Base-by-base conservation (phyloP, 176 grass and related monocot species). In the Oryza coarctata region DNA sequence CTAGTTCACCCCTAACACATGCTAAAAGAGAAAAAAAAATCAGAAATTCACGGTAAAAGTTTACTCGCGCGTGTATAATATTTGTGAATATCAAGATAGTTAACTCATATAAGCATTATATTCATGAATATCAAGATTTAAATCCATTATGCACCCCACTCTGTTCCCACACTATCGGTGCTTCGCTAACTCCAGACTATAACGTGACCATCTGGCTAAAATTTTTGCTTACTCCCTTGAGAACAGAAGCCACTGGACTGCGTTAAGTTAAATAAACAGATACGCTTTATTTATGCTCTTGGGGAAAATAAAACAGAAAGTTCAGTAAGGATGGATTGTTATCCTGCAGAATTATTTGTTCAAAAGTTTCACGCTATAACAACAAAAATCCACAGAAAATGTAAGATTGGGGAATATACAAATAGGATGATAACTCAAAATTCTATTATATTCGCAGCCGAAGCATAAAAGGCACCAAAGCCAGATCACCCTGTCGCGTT, bases 401-500 rank as follows among this genome's bases (percentile, higher is more conserved):
- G 33, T 15, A 49, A 63, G 40, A 39, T 58, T 40, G 9, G 7
- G 47, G 65, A 72, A 89, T 82, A 67, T 89, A 89, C 78, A 89
- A 89, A 13, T 1, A 20, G 17, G 31, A 25, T 55, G 18, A 13
- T n/a, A 55, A 11, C 36, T 80, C 49, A 33, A 71, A 85, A 82
- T 26, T 85, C 63, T 81, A 38, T 43, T 9, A 11, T 35, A 52
- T 62, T 84, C 6, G 38, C 31, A 52, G 40, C 23, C 12, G 9
- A 35, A 45, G 63, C 49, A 74, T 62, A 15, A 43, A n/a, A 79
- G 31, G 68, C 39, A 20, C 62, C n/a, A 27, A 71, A 15, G 69
- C 63, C 31, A 80, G 63, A 38, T 35, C 52, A 81, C 14, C 3
- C 63, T 12, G 11, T 38, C 18, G 27, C 43, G 50, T 55, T 55